Evolutionary conservation across 176 grass and related monocot genomes (phyloP), one percentile per base, ranked within the genome.

Genomic region (Ensete glaucum): DNA sequence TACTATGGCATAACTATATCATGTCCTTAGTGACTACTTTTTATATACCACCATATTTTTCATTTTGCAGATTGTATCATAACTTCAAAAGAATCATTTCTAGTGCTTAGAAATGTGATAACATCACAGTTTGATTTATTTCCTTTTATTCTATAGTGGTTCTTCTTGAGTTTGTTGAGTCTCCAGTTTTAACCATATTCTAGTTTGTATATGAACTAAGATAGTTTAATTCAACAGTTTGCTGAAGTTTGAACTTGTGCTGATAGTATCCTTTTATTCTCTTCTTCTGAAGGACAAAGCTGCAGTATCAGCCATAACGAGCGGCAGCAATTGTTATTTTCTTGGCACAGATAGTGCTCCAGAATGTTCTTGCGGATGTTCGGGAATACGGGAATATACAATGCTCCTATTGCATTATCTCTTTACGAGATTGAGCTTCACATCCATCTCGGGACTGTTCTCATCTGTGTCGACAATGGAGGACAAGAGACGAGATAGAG

Each of bases 281-380:
- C 9, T 52, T 20, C n/a, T 80, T 26, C 20, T 48, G 49, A 70
- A 89, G 95, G 95, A 52, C 88, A 25, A 83, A 89, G 95, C 90
- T 52, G 93, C 94, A 78, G 80, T 87, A 66, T 85, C 84, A 71
- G 95, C 86, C 79, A 84, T 98, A 65, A 98, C 95, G 78, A 98
- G 84, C 81, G 95, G 95, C 29, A 98, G 88, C 58, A 86, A 19
- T 67, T 73, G 78, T 11, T 98, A 94, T 71, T 94, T 98, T 82
- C 86, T 98, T 66, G 90, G 90, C 23, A 98, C 95, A 0, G 95
- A 98, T 72, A 93, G 90, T 65, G 95, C 90, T 54, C 88, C 95
- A 85, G 94, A 91, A 72, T 87, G 90, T 81, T 85, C 90, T 19
- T 98, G 90, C 74, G 90, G 90, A 73, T 98, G 94, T 82, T 90